Evolutionary conservation across 805 yeast genomes (phyloP).

Genomic region (Ogataea saltuana): DNA sequence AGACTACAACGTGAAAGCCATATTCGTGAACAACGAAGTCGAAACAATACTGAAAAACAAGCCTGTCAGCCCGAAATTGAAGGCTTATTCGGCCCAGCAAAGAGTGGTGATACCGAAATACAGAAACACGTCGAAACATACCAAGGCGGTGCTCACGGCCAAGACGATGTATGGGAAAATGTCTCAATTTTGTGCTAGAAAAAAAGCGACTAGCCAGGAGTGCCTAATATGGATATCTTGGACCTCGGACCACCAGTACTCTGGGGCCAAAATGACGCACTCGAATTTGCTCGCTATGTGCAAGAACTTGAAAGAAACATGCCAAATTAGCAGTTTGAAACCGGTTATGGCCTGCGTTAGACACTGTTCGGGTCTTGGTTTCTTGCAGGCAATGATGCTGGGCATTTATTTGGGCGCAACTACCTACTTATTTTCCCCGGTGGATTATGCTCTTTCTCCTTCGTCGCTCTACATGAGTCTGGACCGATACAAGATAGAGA

Average conservation of each 20-base stretch:
- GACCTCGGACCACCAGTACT: slow-evolving; percentile 69
- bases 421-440: slow-evolving; percentile 76
- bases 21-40: slow-evolving; percentile 77
- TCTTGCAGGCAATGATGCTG: slow-evolving; percentile 76
- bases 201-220: slow-evolving; percentile 38
- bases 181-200: slow-evolving; percentile 34
- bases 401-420: slow-evolving; percentile 88
- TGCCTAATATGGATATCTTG: slow-evolving; percentile 64
- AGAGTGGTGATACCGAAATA: slow-evolving; percentile 46
- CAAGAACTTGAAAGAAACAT: slow-evolving; percentile 88
- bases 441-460: slow-evolving; percentile 76
- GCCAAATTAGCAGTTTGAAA: slow-evolving; percentile 70
- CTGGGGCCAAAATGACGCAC: slow-evolving; percentile 61
- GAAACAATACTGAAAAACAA: slow-evolving; percentile 70
- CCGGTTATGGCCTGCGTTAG: slow-evolving; percentile 86
- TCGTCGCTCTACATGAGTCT: slow-evolving; percentile 65
- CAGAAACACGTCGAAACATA: slow-evolving; percentile 67
- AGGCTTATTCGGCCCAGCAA: slow-evolving; percentile 36
- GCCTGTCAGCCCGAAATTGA: slow-evolving; percentile 58
- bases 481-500: slow-evolving; percentile 78
- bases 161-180: slow-evolving; percentile 45
- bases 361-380: slow-evolving; percentile 83
- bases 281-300: slow-evolving; percentile 71
- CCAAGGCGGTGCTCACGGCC: slow-evolving; percentile 35
- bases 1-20: slow-evolving; percentile 68